Percentiles rank a stretch among this genome's conserved stretches.
Evolutionary conservation across 768 basidiomycete species (phyloP).

Genomic region (Boletus subparvulus): DNA sequence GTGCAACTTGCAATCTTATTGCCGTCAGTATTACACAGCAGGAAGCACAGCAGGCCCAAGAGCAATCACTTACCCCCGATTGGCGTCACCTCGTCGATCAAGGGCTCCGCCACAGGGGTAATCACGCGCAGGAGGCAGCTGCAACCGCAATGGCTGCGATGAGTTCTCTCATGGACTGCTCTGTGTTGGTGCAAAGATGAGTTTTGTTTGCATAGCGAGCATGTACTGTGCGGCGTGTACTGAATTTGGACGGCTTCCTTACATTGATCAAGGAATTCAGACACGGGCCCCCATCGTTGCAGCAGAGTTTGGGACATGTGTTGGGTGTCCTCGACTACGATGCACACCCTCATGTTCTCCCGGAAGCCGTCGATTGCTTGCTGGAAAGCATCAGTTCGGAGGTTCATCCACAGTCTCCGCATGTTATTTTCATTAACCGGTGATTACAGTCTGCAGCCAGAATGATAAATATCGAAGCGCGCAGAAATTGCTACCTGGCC

Average conservation of each 20-base stretch:
- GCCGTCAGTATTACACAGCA: slow-evolving; percentile 58
- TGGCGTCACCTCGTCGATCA: slow-evolving; percentile 74
- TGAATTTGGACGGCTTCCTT: slow-evolving; percentile 16
- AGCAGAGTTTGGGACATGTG: slow-evolving; percentile 72
- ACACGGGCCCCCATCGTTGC: slow-evolving; percentile 49
- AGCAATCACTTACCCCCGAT: slow-evolving; percentile 46
- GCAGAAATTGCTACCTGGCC: slow-evolving; percentile 52
- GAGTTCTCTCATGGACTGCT: slow-evolving; percentile 68
- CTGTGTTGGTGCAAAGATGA: slow-evolving; percentile 68
- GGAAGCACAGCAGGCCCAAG: slow-evolving; percentile 44
- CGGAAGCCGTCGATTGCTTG: slow-evolving; percentile 56
- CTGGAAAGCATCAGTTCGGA: slow-evolving; percentile 55
- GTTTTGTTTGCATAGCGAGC: slow-evolving; percentile 35
- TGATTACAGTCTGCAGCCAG: slow-evolving; percentile 33
- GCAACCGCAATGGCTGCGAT: slow-evolving; percentile 67
- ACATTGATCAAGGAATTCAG: slow-evolving; percentile 68
- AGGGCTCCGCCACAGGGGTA: slow-evolving; percentile 65
- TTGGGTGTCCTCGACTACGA: slow-evolving; percentile 70
- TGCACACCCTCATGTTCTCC: slow-evolving; percentile 50
- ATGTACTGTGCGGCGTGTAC: slow-evolving; percentile 13
- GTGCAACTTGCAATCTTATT: slow-evolving; percentile 72
- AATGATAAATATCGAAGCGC: slow-evolving; percentile 54
- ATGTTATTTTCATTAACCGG: slow-evolving; percentile 20
- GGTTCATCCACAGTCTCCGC: slow-evolving; percentile 37
- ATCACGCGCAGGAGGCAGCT: slow-evolving; percentile 71